phyloP scores from a whole-genome alignment of 2,329 filamentous ascomycete species.

The Cladophialophora bantiana region DNA sequence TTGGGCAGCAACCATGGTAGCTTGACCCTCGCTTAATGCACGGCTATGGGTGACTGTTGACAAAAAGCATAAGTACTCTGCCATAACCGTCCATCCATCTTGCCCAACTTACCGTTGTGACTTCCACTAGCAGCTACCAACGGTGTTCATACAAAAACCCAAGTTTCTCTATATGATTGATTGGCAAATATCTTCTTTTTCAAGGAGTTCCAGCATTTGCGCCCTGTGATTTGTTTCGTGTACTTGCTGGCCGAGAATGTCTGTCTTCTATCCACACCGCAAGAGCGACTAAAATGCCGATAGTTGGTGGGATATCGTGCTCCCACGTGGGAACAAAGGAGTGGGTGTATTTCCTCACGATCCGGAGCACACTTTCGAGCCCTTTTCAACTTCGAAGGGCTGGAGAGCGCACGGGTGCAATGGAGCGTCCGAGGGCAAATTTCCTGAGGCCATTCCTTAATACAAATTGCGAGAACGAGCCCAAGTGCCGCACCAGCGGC shows the following conservation, averaged over 20 bases:
- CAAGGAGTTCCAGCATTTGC: background rate
- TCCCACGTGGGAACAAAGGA: background rate
- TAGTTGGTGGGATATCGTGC: background rate
- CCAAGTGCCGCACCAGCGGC: background rate
- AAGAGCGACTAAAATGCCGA: background rate
- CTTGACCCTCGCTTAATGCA: no score
- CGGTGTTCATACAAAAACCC: background rate
- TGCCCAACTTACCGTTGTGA: background rate
- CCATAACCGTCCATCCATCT: background rate
- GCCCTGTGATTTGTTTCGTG: background rate
- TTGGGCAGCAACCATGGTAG: background rate
- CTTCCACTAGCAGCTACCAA: background rate
- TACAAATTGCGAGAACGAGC: background rate
- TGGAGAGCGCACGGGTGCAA: background rate
- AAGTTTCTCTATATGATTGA: background rate
- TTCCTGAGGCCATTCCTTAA: background rate
- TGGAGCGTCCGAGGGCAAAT: background rate
- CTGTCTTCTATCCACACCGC: background rate
- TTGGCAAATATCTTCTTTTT: background rate
- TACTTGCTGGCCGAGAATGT: background rate
- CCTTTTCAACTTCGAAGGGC: background rate
- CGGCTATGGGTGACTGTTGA: background rate
- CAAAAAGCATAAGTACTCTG: background rate
- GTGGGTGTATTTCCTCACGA: background rate
- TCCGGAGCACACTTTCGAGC: background rate